Percentiles rank a stretch among this genome's conserved stretches.
These are phyloP conservation scores for Grammothele lineata DNA, from an alignment of 768 basidiomycete genomes.

Conservation along the genomic window DNA sequence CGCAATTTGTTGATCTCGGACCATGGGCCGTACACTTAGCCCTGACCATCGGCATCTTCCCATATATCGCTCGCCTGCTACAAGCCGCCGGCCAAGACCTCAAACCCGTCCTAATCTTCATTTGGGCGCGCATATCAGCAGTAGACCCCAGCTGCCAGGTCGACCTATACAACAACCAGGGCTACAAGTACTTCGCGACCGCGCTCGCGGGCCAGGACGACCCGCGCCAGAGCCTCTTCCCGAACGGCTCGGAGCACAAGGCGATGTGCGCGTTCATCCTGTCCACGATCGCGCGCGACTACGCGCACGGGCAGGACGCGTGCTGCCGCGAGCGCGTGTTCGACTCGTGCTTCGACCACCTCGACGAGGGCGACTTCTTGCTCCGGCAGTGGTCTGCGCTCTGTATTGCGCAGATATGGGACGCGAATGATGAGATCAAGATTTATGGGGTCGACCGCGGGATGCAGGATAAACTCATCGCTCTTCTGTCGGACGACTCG, in stretches of 20 bases:
- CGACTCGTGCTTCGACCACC: constrained; percentile 77
- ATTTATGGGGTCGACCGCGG: constrained; percentile 73
- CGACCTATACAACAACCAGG: constrained; percentile 79
- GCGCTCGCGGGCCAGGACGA: constrained; percentile 71
- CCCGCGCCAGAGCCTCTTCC: constrained; percentile 49
- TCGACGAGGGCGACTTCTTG: constrained; percentile 89
- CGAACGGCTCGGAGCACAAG: constrained; percentile 91
- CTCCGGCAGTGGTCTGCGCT: constrained; percentile 92
- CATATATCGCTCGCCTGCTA: constrained; percentile 94
- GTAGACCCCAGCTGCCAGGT: constrained; percentile 92
- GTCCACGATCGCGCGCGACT: constrained; percentile 84
- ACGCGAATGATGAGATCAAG: constrained; percentile 86
- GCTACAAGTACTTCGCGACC: constrained; percentile 82
- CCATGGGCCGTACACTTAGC: constrained; percentile 99
- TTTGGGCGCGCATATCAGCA: constrained; percentile 96
- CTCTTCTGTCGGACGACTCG: constrained; percentile 77
- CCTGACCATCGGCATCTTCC: constrained; percentile 95
- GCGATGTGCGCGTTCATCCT: constrained; percentile 99
- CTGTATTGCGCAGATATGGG: constrained; percentile 96
- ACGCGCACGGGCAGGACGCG: constrained; percentile 79
- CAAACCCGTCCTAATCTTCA: constrained; percentile 97
- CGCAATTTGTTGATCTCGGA: constrained; percentile 96
- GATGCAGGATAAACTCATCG: constrained; percentile 79
- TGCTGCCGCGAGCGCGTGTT: constrained; percentile 82
- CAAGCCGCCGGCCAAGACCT: constrained; percentile 93